These are phyloP conservation scores for Phialophora chinensis DNA, from an alignment of 2,329 filamentous ascomycete species.

Conservation along the genomic window DNA sequence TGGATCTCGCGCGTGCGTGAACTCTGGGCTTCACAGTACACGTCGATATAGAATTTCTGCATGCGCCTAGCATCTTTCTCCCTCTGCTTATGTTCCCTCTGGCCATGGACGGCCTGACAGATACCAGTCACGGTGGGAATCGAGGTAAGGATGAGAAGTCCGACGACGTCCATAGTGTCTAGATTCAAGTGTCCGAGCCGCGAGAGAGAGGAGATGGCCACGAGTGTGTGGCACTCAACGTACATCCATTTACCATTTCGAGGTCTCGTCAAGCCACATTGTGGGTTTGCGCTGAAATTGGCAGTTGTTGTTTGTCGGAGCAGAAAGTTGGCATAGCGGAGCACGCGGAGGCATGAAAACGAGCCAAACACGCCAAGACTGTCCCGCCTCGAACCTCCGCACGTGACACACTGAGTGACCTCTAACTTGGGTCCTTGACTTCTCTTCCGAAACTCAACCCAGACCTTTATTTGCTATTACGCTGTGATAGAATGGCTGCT, in stretches of 20 bases:
- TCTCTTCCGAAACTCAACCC: not conserved
- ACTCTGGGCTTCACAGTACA: constrained; percentile 46
- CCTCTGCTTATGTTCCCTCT: constrained; percentile 53
- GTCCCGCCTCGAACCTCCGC: not conserved
- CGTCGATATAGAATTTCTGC: constrained; percentile 54
- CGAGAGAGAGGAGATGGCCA: not conserved
- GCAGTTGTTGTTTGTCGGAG: not conserved
- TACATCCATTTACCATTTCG: constrained; percentile 15
- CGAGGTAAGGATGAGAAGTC: constrained; percentile 47
- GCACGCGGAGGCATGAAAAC: not conserved
- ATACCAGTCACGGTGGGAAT: constrained; percentile 57
- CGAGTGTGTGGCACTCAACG: constrained; percentile 2
- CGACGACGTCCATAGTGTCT: constrained; percentile 47
- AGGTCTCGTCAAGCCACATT: not conserved
- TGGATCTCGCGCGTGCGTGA: constrained; percentile 49
- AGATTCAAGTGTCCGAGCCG: not conserved
- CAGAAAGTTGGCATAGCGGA: not conserved
- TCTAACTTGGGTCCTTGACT: not conserved
- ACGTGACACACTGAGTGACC: not conserved
- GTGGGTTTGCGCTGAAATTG: not conserved
- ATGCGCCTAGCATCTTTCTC: constrained; percentile 54
- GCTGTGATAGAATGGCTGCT: not conserved
- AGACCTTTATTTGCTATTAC: not conserved
- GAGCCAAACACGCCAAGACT: constrained; percentile 13
- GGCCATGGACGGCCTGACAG: constrained; percentile 52